phyloP scores from a whole-genome alignment of 1,284 basidiomycete genomes.

The Boletellus dicymbophilus region DNA sequence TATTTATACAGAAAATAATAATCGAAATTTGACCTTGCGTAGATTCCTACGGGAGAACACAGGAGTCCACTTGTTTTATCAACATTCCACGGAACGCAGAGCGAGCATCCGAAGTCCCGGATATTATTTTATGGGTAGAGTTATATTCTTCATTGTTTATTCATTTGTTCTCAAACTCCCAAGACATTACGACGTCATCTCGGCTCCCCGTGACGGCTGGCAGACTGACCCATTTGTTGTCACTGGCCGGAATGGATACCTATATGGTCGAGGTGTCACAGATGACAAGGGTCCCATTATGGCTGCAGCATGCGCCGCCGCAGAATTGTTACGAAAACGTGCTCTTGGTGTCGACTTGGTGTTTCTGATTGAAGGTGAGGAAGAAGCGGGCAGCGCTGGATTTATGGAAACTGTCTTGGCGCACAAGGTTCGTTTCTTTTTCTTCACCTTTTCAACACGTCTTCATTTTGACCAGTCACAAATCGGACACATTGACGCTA shows the following conservation, averaged over 20 bases:
- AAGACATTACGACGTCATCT: slow-evolving; percentile 93
- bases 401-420: slow-evolving; percentile 77
- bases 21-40: not conserved
- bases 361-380: slow-evolving; percentile 94
- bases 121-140: slow-evolving; percentile 85
- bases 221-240: slow-evolving; percentile 84
- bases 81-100: slow-evolving; percentile 73
- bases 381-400: slow-evolving; percentile 89
- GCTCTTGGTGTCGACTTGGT: slow-evolving; percentile 87
- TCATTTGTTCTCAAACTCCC: slow-evolving; percentile 1
- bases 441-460: not conserved
- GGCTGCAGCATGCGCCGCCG: slow-evolving; percentile 88
- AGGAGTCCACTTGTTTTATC: slow-evolving; percentile 86
- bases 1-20: slow-evolving; percentile 5
- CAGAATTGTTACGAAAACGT: slow-evolving; percentile 72
- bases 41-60: slow-evolving; percentile 67
- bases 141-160: not conserved
- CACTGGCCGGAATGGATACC: slow-evolving; percentile 86
- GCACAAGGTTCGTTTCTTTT: slow-evolving; percentile 59
- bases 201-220: slow-evolving; percentile 78
- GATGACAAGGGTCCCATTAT: slow-evolving; percentile 95
- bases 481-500: slow-evolving; percentile 86
- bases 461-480: slow-evolving; percentile 48
- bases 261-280: slow-evolving; percentile 92
- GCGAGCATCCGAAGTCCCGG: slow-evolving; percentile 58